Percentiles rank a stretch among this genome's conserved stretches.
Conservation (phyloP, 208 protist genomes). For the Balamuthia mandrillaris region DNA sequence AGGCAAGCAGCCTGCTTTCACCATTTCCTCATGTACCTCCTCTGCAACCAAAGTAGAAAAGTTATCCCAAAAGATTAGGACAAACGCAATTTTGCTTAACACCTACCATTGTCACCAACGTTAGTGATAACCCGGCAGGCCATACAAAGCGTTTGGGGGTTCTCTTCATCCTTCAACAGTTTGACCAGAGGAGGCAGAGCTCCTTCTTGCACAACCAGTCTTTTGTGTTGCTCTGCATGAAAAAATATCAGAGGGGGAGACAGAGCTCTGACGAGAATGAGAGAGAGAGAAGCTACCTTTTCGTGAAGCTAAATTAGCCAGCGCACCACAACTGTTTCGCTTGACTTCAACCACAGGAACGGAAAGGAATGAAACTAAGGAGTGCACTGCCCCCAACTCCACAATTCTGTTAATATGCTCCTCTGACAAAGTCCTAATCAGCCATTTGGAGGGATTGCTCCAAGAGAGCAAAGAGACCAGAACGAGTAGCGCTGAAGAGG, state of each 20-base stretch:
- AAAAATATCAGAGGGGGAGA: too few relatives aligned
- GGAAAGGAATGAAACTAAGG: background rate
- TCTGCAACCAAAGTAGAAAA: background rate
- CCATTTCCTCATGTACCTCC: slow-evolving; percentile 6
- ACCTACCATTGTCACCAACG: slow-evolving; percentile 25
- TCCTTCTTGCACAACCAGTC: background rate
- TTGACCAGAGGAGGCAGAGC: background rate
- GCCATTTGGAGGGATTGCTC: too few relatives aligned
- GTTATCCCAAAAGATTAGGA: background rate
- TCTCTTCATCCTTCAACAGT: background rate
- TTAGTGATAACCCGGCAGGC: slow-evolving; percentile 28
- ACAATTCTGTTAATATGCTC: slow-evolving; percentile 13
- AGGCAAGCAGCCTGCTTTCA: background rate
- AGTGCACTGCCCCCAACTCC: background rate
- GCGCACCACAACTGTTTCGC: slow-evolving; percentile 26
- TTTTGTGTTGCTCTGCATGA: too few relatives aligned
- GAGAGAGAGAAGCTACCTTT: background rate
- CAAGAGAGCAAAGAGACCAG: background rate
- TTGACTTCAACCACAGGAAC: background rate
- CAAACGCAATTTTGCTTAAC: background rate
- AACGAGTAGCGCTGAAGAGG: background rate
- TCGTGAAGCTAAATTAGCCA: slow-evolving; percentile 8
- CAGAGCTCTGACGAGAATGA: too few relatives aligned
- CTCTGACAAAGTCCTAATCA: too few relatives aligned
- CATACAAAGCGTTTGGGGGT: background rate